Evolutionary conservation across 73 alveolate species (phyloP).

Genomic region (Vitrella brassicaformis): DNA sequence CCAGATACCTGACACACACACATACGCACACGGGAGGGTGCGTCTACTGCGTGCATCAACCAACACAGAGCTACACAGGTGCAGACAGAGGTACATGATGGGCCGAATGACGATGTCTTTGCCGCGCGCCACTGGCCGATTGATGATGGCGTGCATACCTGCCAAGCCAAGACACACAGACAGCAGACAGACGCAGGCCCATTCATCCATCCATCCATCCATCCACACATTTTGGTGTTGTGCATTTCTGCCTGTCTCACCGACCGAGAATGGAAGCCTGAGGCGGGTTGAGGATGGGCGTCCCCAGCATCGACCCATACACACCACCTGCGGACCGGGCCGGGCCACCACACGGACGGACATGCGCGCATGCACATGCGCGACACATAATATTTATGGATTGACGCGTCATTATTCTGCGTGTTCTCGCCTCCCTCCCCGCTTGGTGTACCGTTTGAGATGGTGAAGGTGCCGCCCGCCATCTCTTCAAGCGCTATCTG

Average conservation of each 20-base stretch:
- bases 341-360: background rate
- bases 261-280: slow-evolving; percentile 32
- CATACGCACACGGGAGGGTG: background rate
- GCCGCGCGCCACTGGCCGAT: slow-evolving; percentile 68
- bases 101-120: slow-evolving; percentile 70
- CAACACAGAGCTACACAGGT: background rate
- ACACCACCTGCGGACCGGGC: slow-evolving; percentile 33
- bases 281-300: slow-evolving; percentile 63
- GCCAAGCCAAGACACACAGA: too few species aligned
- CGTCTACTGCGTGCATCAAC: background rate
- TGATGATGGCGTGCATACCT: slow-evolving; percentile 72
- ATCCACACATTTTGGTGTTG: too few species aligned
- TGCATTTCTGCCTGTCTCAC: slow-evolving; percentile 56
- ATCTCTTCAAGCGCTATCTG: slow-evolving; percentile 70
- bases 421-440: too few species aligned
- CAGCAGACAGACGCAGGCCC: too few species aligned
- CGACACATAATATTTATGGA: too few species aligned
- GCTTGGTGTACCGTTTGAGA: slow-evolving; percentile 83
- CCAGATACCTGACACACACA: slow-evolving; percentile 34
- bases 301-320: slow-evolving; percentile 74
- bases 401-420: too few species aligned
- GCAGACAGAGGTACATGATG: slow-evolving; percentile 44
- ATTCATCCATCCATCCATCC: too few species aligned
- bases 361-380: background rate
- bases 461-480: slow-evolving; percentile 86